Conservation (phyloP, 805 yeast species). For the Cyberlindnera americana region DNA sequence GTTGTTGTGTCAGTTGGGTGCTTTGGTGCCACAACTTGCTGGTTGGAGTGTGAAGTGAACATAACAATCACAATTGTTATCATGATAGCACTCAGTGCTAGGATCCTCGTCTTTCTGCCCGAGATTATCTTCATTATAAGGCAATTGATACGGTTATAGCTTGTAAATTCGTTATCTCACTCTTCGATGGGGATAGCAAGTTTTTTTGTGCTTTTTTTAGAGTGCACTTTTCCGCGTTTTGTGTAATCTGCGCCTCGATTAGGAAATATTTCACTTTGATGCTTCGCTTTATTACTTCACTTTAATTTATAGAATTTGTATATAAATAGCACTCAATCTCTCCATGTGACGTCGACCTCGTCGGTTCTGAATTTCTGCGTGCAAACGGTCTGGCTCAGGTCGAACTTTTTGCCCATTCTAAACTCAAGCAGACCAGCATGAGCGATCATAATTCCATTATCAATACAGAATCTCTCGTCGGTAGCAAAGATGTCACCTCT, state of each 20-base stretch:
- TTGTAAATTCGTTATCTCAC: too few relatives aligned
- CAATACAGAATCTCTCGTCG: slow-evolving; percentile 95
- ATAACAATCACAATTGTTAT: slow-evolving; percentile 36
- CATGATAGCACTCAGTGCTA: slow-evolving; percentile 40
- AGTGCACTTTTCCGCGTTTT: too few relatives aligned
- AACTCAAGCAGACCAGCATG: slow-evolving; percentile 91
- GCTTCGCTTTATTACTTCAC: too few relatives aligned
- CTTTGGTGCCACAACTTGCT: not conserved
- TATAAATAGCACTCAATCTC: too few relatives aligned
- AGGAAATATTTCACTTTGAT: too few relatives aligned
- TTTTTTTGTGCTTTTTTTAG: too few relatives aligned
- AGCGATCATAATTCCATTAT: slow-evolving; percentile 98
- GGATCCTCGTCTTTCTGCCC: slow-evolving; percentile 36
- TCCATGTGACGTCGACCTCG: slow-evolving; percentile 87
- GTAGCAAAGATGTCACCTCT: slow-evolving; percentile 91
- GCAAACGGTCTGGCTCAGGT: slow-evolving; percentile 70
- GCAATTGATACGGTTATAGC: not conserved
- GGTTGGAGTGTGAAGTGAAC: slow-evolving; percentile 27
- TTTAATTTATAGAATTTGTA: too few relatives aligned
- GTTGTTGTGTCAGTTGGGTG: slow-evolving; percentile 15
- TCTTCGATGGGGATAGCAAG: too few relatives aligned
- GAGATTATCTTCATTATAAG: slow-evolving; percentile 5
- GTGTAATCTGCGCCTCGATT: too few relatives aligned
- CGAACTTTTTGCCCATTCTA: slow-evolving; percentile 68
- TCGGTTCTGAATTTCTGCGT: slow-evolving; percentile 94